A percentile compares a stretch with the other conserved stretches of the same genome.
Conservation (phyloP, 129 eudicot genomes). For the Dittrichia graveolens region DNA sequence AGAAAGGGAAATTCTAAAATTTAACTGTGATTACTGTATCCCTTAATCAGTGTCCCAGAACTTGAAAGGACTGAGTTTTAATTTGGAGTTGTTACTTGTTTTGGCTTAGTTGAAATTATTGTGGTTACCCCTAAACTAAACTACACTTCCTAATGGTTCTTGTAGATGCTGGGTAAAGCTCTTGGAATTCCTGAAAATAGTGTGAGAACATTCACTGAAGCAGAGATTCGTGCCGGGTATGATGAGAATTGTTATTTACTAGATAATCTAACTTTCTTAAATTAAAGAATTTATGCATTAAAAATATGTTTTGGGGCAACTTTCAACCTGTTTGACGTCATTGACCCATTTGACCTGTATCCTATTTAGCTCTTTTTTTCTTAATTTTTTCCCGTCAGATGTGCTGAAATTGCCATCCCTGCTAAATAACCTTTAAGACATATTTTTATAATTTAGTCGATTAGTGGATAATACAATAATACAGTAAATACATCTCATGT, state of each 20-base stretch:
- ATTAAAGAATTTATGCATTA: not conserved
- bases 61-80: too few species aligned
- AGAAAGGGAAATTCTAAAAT: not conserved
- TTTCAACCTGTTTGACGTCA: not conserved
- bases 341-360: not conserved
- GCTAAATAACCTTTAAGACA: not conserved
- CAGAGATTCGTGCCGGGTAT: slow-evolving; percentile 98
- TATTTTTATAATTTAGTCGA: not conserved
- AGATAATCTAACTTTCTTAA: not conserved
- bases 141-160: slow-evolving; percentile 31
- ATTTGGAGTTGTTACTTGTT: too few species aligned
- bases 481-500: slow-evolving; percentile 26
- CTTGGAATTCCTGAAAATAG: slow-evolving; percentile 85
- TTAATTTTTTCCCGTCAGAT: not conserved
- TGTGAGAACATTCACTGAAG: slow-evolving; percentile 81
- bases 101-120: too few species aligned
- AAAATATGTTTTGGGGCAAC: not conserved
- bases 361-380: not conserved
- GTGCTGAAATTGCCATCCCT: not conserved
- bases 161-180: slow-evolving; percentile 87
- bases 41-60: too few species aligned
- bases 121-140: not conserved
- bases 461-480: slow-evolving; percentile 8
- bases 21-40: too few species aligned
- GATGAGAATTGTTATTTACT: slow-evolving; percentile 22